A percentile compares a stretch with the other conserved stretches of the same genome.
These are phyloP conservation scores for Pulicaria dysenterica DNA, from an alignment of 129 eudicot species.

Conservation along the genomic window DNA sequence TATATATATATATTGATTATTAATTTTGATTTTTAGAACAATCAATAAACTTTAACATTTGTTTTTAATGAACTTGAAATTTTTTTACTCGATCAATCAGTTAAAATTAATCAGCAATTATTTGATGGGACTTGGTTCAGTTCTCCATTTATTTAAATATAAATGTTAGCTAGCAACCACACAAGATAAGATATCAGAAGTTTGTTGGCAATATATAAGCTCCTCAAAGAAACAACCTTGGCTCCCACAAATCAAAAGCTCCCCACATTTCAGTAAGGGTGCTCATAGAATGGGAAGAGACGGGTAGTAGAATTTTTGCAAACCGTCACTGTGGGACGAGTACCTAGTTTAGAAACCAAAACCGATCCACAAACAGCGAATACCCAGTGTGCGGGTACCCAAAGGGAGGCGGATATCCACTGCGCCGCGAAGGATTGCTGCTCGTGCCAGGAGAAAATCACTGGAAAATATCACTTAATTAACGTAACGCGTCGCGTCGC, in stretches of 20 bases:
- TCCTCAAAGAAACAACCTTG: conserved; percentile 23
- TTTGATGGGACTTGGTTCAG: conserved; percentile 23
- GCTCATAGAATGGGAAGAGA: too few species aligned
- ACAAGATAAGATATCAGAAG: conserved; percentile 31
- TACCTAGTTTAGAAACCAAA: too few species aligned
- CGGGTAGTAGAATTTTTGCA: too few species aligned
- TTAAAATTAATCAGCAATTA: conserved; percentile 1
- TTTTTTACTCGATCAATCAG: neutral
- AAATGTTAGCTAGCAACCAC: neutral
- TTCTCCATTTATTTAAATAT: neutral
- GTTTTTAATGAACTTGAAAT: neutral
- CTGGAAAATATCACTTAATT: too few species aligned
- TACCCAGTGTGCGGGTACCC: too few species aligned
- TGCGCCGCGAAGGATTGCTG: too few species aligned
- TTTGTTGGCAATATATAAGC: conserved; percentile 23
- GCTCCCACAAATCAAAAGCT: conserved; percentile 23
- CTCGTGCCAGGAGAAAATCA: too few species aligned
- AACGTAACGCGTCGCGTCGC: too few species aligned
- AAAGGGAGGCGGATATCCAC: too few species aligned
- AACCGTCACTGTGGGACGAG: too few species aligned
- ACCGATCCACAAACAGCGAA: too few species aligned
- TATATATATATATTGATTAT: neutral
- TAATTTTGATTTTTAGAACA: neutral
- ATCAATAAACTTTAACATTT: neutral
- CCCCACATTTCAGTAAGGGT: too few species aligned